Conservation (phyloP, 1,284 basidiomycete genomes). For the Caloboletus firmus region DNA sequence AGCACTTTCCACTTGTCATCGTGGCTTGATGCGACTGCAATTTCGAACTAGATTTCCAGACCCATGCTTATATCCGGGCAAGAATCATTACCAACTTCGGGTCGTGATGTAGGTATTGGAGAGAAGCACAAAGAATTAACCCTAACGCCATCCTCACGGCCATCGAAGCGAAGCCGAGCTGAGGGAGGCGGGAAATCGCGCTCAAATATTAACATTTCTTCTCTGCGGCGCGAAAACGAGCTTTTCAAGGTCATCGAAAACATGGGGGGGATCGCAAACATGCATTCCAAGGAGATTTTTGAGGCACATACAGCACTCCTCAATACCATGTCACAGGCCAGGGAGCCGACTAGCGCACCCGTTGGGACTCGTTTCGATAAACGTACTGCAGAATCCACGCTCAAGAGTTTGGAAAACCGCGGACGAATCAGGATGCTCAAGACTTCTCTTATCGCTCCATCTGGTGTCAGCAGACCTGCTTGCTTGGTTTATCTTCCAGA, state of each 20-base stretch:
- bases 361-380: conserved; percentile 70
- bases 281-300: conserved; percentile 65
- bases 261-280: conserved; percentile 63
- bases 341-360: conserved; percentile 66
- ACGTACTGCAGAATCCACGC: conserved; percentile 60
- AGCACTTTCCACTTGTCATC: neutral
- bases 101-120: neutral
- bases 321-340: conserved; percentile 51
- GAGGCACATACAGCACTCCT: conserved; percentile 63
- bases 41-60: neutral
- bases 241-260: conserved; percentile 60
- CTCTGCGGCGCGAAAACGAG: conserved; percentile 76
- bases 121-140: conserved; percentile 20
- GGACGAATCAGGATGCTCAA: conserved; percentile 66
- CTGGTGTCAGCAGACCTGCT: conserved; percentile 53
- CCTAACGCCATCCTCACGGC: conserved; percentile 8
- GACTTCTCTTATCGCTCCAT: conserved; percentile 53
- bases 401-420: conserved; percentile 59
- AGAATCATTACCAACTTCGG: neutral
- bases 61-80: neutral
- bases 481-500: conserved; percentile 63
- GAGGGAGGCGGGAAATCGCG: conserved; percentile 26
- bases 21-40: neutral
- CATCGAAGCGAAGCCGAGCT: conserved; percentile 27
- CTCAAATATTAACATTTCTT: conserved; percentile 63